Evolutionary conservation across 768 basidiomycete genomes (phyloP).

Genomic region (Tylopilus rubrobrunneus): DNA sequence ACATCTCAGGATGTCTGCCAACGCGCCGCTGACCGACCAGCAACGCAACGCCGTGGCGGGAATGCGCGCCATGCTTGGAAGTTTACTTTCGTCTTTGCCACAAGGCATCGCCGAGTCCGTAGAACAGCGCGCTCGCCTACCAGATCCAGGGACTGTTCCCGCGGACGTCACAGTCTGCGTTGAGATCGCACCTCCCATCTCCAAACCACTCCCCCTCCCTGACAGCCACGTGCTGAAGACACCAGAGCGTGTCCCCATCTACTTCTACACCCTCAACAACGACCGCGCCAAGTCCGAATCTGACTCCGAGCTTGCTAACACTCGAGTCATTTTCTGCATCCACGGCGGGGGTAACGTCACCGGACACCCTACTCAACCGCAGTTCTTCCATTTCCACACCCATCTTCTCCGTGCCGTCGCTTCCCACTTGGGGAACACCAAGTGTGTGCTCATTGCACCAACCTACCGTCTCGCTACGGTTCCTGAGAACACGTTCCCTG

Average conservation of each 20-base stretch:
- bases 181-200: constrained; percentile 17
- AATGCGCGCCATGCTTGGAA: not conserved
- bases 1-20: not conserved
- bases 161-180: constrained; percentile 8
- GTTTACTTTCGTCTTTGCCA: accelerated
- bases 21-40: constrained; percentile 13
- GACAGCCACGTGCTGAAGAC: not conserved
- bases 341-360: constrained; percentile 22
- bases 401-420: constrained; percentile 10
- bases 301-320: not conserved
- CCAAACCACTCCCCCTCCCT: not conserved
- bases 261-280: constrained; percentile 12
- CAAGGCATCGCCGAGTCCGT: constrained; percentile 7
- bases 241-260: constrained; percentile 20
- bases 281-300: not conserved
- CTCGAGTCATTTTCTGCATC: constrained; percentile 19
- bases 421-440: not conserved
- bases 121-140: constrained; percentile 11
- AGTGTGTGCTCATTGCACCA: constrained; percentile 18
- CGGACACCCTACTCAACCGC: constrained; percentile 14
- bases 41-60: constrained; percentile 9
- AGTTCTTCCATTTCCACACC: constrained; percentile 2
- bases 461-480: constrained; percentile 23
- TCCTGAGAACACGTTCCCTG: constrained; percentile 24
- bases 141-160: not conserved